Percentiles rank a stretch among this genome's conserved stretches.
These are phyloP conservation scores for Brassica rapa DNA, from an alignment of 345 rosid genomes.

Conservation along the genomic window DNA sequence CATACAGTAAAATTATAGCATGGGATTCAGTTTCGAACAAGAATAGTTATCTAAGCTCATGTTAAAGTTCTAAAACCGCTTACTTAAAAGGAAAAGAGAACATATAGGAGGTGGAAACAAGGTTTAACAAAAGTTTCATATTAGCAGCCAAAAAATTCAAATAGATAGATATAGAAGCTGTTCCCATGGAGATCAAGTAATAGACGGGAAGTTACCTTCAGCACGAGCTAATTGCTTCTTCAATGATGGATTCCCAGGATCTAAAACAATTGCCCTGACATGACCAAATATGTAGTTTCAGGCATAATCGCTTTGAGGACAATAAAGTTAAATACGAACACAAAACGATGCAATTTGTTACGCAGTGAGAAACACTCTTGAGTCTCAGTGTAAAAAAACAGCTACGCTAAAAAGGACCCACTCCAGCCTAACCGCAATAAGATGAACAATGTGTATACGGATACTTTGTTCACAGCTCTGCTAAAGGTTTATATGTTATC, in stretches of 20 bases:
- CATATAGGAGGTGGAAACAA: constrained; percentile 13
- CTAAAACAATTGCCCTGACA: constrained; percentile 88
- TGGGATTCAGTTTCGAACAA: constrained; percentile 26
- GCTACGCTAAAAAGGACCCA: constrained; percentile 14
- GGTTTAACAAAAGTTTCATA: constrained; percentile 14
- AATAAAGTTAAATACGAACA: constrained; percentile 18
- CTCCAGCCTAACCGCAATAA: constrained; percentile 7
- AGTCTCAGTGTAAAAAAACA: constrained; percentile 10
- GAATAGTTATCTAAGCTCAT: background rate
- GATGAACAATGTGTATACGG: constrained; percentile 20
- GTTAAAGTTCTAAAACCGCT: constrained; percentile 11
- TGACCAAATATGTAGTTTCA: constrained; percentile 22
- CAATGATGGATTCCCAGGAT: constrained; percentile 76
- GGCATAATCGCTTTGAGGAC: constrained; percentile 15
- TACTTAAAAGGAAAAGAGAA: constrained; percentile 14
- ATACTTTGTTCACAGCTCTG: constrained; percentile 23
- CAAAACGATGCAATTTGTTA: constrained; percentile 14
- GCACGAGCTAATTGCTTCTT: constrained; percentile 74
- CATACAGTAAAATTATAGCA: constrained; percentile 24
- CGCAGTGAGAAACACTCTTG: constrained; percentile 3
- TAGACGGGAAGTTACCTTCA: constrained; percentile 60
- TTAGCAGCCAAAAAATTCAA: constrained; percentile 8
- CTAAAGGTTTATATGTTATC: constrained; percentile 10
- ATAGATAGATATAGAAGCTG: constrained; percentile 14
- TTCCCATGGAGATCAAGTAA: constrained; percentile 3